phyloP scores from a whole-genome alignment of 2,329 filamentous ascomycete genomes.

The Fusarium duplospermum region DNA sequence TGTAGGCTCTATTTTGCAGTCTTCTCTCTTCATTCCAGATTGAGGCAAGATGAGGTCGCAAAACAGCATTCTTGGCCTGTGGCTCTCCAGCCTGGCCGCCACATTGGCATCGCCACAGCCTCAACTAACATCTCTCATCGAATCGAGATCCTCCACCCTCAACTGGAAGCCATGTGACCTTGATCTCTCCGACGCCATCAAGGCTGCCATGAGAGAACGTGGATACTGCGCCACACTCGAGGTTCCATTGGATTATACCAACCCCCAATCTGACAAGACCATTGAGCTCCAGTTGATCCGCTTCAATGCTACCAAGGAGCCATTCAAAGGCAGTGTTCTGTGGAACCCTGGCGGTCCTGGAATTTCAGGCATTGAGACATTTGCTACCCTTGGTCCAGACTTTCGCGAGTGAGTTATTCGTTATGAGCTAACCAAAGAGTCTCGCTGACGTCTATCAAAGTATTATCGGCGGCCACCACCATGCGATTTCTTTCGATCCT shows the following conservation, averaged over 20 bases:
- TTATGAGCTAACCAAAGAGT: fast-evolving
- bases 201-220: not conserved
- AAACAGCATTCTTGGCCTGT: not conserved
- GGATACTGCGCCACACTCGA: conserved; percentile 47
- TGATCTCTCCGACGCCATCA: not conserved
- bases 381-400: conserved; percentile 20
- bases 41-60: not conserved
- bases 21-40: not conserved
- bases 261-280: conserved; percentile 39
- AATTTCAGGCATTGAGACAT: conserved; percentile 15
- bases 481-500: conserved; percentile 36
- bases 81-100: not conserved
- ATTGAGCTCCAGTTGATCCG: conserved; percentile 47
- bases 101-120: not conserved
- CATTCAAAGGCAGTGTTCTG: conserved; percentile 50
- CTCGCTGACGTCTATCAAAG: not conserved
- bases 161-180: not conserved
- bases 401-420: conserved; percentile 14
- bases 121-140: not conserved
- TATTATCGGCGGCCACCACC: conserved; percentile 27
- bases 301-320: conserved; percentile 43
- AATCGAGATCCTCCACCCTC: not conserved
- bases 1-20: not conserved
- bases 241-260: conserved; percentile 54
- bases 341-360: conserved; percentile 54